phyloP scores from a whole-genome alignment of 2,329 filamentous ascomycete species.

The Cladosporium velox region DNA sequence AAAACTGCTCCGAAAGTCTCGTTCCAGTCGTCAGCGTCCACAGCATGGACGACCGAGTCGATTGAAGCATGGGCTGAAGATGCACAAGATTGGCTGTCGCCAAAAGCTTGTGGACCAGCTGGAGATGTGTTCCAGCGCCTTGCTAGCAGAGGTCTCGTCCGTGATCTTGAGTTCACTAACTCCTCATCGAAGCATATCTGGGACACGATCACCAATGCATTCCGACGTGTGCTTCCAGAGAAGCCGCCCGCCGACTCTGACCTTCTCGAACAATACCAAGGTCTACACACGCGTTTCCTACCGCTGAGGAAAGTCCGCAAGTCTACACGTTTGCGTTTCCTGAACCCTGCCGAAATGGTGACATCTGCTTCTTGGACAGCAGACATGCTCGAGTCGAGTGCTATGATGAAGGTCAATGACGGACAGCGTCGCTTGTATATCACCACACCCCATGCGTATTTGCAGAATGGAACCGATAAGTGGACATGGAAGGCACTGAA shows the following conservation, averaged over 20 bases:
- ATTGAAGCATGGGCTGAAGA: slow-evolving; percentile 51
- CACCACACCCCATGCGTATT: slow-evolving; percentile 73
- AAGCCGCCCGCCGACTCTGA: slow-evolving; percentile 26
- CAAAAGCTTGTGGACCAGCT: slow-evolving; percentile 66
- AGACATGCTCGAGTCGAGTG: slow-evolving; percentile 67
- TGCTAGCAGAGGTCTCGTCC: slow-evolving; percentile 71
- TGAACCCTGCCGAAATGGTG: slow-evolving; percentile 70
- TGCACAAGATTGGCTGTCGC: slow-evolving; percentile 62
- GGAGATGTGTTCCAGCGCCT: slow-evolving; percentile 69
- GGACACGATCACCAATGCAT: slow-evolving; percentile 62
- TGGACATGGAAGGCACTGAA: slow-evolving; percentile 74
- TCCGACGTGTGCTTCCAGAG: slow-evolving; percentile 52
- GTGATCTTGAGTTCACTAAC: slow-evolving; percentile 61
- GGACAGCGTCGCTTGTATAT: slow-evolving; percentile 68
- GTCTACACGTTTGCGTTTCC: slow-evolving; percentile 69
- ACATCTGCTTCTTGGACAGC: slow-evolving; percentile 72
- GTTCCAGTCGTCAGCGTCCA: slow-evolving; percentile 41
- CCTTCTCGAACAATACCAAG: slow-evolving; percentile 54
- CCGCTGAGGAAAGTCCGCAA: slow-evolving; percentile 75
- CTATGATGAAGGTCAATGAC: slow-evolving; percentile 70
- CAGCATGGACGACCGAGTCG: slow-evolving; percentile 51
- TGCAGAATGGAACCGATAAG: slow-evolving; percentile 62
- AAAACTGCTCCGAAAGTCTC: slow-evolving; percentile 27
- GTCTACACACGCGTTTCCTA: slow-evolving; percentile 69
- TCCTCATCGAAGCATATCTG: slow-evolving; percentile 69